These are phyloP conservation scores for Helianthus annuus DNA, from an alignment of 129 eudicot species.

Conservation along the genomic window HanXRQr2.0-SUNRISE NC_035434.2:174024197-174024696, in stretches of 20 bases:
- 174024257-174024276: conserved; percentile 5
- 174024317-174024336: conserved; percentile 31
- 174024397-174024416: conserved; percentile 41
- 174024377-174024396: conserved; percentile 23
- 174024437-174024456: conserved; percentile 23
- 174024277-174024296: conserved; percentile 7
- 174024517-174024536: conserved; percentile 10
- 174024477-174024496: conserved; percentile 20
- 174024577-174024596: conserved; percentile 28
- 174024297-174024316: conserved; percentile 14
- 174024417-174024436: conserved; percentile 17
- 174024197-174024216: not conserved
- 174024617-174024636: conserved; percentile 21
- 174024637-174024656: not conserved
- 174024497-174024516: not conserved
- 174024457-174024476: conserved; percentile 34
- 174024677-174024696: conserved; percentile 41
- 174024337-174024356: conserved; percentile 39
- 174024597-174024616: conserved; percentile 29
- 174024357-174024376: conserved; percentile 35
- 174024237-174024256: not conserved
- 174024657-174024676: conserved; percentile 41
- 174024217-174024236: not conserved
- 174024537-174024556: conserved; percentile 9
- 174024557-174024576: conserved; percentile 34